Evolutionary conservation across 2,329 filamentous ascomycete species (phyloP).

Genomic region (Fusarium sp.): DNA sequence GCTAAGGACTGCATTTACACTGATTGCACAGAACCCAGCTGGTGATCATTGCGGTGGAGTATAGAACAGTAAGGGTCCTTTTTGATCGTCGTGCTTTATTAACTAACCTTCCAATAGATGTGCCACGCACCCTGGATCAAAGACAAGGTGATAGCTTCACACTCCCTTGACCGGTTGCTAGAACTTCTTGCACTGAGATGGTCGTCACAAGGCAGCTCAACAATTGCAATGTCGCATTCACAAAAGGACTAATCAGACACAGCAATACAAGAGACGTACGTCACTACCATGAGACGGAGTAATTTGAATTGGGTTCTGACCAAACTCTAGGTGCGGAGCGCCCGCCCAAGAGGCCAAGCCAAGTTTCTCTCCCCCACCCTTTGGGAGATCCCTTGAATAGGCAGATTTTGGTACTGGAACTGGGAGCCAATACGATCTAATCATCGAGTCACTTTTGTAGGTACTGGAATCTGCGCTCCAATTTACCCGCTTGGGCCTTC

Average conservation of each 20-base stretch:
- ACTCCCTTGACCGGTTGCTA: neutral
- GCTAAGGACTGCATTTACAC: slow-evolving; percentile 7
- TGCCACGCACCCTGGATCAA: neutral
- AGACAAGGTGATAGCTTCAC: slow-evolving; percentile 11
- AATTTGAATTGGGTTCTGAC: slow-evolving; percentile 42
- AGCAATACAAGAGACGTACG: slow-evolving; percentile 16
- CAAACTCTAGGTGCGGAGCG: slow-evolving; percentile 26
- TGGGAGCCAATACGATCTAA: slow-evolving; percentile 3
- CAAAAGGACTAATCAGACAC: slow-evolving; percentile 3
- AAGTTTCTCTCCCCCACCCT: slow-evolving; percentile 23
- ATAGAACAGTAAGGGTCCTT: slow-evolving; percentile 13
- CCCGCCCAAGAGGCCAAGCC: slow-evolving; percentile 35
- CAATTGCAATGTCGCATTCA: slow-evolving; percentile 37
- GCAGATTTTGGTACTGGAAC: neutral
- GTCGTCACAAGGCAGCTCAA: slow-evolving; percentile 14
- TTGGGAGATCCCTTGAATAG: slow-evolving; percentile 4
- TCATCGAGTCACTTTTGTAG: too few relatives aligned
- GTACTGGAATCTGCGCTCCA: too few relatives aligned
- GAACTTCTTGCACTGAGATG: neutral
- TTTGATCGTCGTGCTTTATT: slow-evolving; percentile 14
- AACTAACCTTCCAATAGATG: neutral
- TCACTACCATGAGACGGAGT: slow-evolving; percentile 27
- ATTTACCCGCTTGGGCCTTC: too few relatives aligned
- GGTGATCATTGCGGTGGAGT: slow-evolving; percentile 39
- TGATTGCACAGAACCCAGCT: slow-evolving; percentile 21